phyloP scores from a whole-genome alignment of 73 alveolate genomes.

The Tetrahymena borealis region DNA sequence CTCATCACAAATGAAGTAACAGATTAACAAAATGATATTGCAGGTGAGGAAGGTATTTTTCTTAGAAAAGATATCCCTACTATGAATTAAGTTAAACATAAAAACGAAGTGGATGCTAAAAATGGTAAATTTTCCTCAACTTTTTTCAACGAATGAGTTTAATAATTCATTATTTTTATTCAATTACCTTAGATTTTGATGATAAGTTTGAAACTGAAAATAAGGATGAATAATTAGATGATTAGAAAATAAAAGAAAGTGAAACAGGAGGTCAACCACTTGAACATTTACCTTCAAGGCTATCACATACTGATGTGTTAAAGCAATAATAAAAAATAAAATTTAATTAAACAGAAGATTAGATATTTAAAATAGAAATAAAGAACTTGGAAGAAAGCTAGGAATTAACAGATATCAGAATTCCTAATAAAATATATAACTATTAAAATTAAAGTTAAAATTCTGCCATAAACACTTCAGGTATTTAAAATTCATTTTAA shows the following conservation, averaged over 20 bases:
- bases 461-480: neutral
- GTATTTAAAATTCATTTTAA: too few relatives aligned
- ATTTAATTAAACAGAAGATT: neutral
- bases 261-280: neutral
- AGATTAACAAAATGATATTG: neutral
- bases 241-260: neutral
- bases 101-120: neutral
- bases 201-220: neutral
- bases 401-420: neutral
- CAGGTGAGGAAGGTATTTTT: neutral
- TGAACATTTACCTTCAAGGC: neutral
- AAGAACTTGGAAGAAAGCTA: neutral
- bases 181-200: neutral
- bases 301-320: neutral
- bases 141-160: neutral
- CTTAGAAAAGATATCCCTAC: neutral
- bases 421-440: neutral
- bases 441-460: neutral
- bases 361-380: neutral
- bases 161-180: too few relatives aligned
- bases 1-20: neutral
- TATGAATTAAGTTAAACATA: neutral
- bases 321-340: neutral
- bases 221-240: neutral
- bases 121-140: neutral